Percentiles rank a stretch among this genome's conserved stretches.
Conservation (phyloP, 257 asterid species). For the Leonotis leonurus region DNA sequence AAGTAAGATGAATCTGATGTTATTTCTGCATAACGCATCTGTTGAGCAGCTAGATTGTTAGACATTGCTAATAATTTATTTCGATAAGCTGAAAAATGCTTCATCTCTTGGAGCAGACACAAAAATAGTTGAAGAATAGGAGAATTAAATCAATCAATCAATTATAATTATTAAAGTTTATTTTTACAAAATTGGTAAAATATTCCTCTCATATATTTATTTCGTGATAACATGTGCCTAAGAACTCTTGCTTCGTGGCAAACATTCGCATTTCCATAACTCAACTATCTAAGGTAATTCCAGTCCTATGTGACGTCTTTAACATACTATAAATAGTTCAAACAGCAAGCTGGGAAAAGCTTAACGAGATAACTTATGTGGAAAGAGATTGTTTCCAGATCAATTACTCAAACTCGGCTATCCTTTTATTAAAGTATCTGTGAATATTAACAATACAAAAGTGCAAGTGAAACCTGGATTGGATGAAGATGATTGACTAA, state of each 20-base stretch:
- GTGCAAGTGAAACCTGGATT: constrained; percentile 61
- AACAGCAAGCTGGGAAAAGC: background rate
- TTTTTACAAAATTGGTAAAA: too few relatives aligned
- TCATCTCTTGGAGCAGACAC: background rate
- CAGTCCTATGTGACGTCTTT: background rate
- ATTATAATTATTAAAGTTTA: too few relatives aligned
- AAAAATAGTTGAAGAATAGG: too few relatives aligned
- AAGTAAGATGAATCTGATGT: constrained; percentile 55
- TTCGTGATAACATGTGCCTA: background rate
- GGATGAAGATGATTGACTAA: constrained; percentile 79
- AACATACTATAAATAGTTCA: background rate
- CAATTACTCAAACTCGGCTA: background rate
- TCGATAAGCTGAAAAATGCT: background rate
- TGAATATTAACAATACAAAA: background rate
- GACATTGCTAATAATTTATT: background rate
- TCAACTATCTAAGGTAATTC: background rate
- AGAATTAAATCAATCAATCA: background rate
- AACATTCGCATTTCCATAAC: background rate
- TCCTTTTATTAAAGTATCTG: background rate
- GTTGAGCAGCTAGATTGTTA: constrained; percentile 12
- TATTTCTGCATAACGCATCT: constrained; percentile 72
- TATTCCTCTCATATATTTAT: too few relatives aligned
- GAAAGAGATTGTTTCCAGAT: background rate
- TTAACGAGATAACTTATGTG: background rate
- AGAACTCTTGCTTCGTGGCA: background rate